Evolutionary conservation across 2,329 filamentous ascomycete genomes (phyloP).

Genomic region (Colletotrichum filicis): DNA sequence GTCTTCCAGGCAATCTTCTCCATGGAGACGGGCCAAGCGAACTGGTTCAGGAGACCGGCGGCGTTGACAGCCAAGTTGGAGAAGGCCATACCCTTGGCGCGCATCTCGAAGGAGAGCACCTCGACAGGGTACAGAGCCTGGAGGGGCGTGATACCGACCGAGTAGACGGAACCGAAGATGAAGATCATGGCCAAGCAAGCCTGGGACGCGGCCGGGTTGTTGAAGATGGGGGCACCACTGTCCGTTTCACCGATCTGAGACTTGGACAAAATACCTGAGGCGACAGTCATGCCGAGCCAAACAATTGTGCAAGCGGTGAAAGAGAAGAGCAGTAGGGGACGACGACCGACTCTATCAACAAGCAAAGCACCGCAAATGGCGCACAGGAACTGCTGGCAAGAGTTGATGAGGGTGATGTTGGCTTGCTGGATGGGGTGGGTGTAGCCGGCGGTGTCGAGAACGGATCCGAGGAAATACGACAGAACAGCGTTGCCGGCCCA

Average conservation of each 20-base stretch:
- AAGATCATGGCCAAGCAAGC: conserved; percentile 64
- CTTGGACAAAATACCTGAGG: conserved; percentile 49
- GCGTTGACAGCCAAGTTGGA: conserved; percentile 53
- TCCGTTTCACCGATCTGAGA: conserved; percentile 43
- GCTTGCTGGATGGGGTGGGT: conserved; percentile 50
- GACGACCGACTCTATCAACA: conserved; percentile 62
- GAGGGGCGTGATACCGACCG: conserved; percentile 50
- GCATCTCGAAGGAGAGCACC: conserved; percentile 59
- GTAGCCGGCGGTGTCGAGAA: conserved; percentile 63
- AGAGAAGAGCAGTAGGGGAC: conserved; percentile 62
- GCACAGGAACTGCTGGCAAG: conserved; percentile 59
- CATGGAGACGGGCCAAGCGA: conserved; percentile 54
- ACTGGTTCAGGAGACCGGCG: conserved; percentile 53
- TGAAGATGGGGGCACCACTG: conserved; percentile 40
- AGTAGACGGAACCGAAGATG: conserved; percentile 64
- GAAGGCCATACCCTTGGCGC: conserved; percentile 61
- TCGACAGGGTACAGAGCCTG: conserved; percentile 57
- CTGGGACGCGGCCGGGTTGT: conserved; percentile 52
- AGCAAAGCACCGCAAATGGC: conserved; percentile 60
- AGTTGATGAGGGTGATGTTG: conserved; percentile 64
- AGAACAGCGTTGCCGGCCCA: conserved; percentile 54
- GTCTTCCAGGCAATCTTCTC: conserved; percentile 58
- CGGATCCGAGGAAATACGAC: conserved; percentile 61
- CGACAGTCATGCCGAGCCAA: conserved; percentile 62
- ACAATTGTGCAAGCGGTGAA: conserved; percentile 59